A percentile compares a stretch with the other conserved stretches of the same genome.
These are phyloP conservation scores for Aspergillus kassunensis DNA, from an alignment of 495 filamentous ascomycete species.

Conservation along the genomic window DNA sequence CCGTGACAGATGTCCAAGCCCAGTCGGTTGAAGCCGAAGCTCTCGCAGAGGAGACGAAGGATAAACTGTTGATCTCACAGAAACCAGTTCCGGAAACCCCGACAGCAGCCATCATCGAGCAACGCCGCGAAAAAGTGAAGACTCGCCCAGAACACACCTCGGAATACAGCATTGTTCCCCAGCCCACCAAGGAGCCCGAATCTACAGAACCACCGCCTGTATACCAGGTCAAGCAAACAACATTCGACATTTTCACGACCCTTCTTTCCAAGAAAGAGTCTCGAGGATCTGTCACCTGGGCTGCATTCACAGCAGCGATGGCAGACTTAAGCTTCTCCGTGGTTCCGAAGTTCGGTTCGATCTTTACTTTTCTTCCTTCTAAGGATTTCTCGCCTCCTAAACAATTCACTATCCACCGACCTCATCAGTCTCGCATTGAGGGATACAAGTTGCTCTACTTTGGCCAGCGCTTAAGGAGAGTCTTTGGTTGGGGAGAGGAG, in stretches of 20 bases:
- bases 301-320: conserved; percentile 32
- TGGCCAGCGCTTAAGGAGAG: conserved; percentile 8
- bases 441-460: conserved; percentile 11
- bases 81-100: no score
- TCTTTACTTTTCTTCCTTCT: conserved; percentile 1
- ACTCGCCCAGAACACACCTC: conserved; percentile 29
- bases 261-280: conserved; percentile 22
- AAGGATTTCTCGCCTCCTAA: background rate
- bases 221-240: conserved; percentile 23
- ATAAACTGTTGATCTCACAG: no score
- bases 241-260: conserved; percentile 26
- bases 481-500: conserved; percentile 13
- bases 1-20: conserved; percentile 9
- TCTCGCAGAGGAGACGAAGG: no score
- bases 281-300: conserved; percentile 30
- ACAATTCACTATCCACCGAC: conserved; percentile 9
- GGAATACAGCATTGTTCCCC: conserved; percentile 21
- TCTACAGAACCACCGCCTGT: background rate
- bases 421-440: conserved; percentile 10
- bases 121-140: conserved; percentile 33
- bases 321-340: conserved; percentile 20
- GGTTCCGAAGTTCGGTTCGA: conserved; percentile 8
- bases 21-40: background rate
- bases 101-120: conserved; percentile 9
- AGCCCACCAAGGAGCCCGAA: conserved; percentile 1